Base-by-base conservation (phyloP, 2,329 filamentous ascomycete species). In the Dothidotthia symphoricarpi region DNA sequence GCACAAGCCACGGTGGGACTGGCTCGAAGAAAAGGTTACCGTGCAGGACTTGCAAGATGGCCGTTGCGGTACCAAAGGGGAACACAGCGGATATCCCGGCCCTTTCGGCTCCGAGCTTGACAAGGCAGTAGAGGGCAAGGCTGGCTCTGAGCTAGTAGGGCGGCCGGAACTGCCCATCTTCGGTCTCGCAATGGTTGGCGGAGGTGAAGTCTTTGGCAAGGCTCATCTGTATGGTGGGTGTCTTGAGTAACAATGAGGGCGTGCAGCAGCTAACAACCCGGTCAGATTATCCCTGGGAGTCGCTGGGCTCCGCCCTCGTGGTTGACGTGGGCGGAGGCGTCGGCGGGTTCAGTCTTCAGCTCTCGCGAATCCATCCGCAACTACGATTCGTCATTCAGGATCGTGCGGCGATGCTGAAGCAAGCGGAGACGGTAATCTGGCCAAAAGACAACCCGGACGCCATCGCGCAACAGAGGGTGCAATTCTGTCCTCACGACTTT, bases 331-430 rank as follows among this genome's bases (percentile, higher is more conserved):
- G n/a, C n/a, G n/a, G n/a, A n/a, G n/a, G n/a, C n/a, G n/a, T n/a
- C n/a, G n/a, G n/a, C n/a, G n/a, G n/a, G n/a, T n/a, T n/a, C n/a
- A n/a, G n/a, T n/a, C n/a, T n/a, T n/a, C n/a, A n/a, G n/a, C n/a
- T n/a, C n/a, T n/a, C n/a, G n/a, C n/a, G n/a, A n/a, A n/a, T n/a
- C n/a, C n/a, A n/a, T n/a, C n/a, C n/a, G n/a, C n/a, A n/a, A n/a
- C n/a, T n/a, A n/a, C n/a, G n/a, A n/a, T 60, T 69, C 24, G 49
- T 69, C 8, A 41, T 71, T 3, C 60, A 71, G 39, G 69, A 71
- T 41, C 60, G 66, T 0, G 42, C 45, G 0, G 43, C 50, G 1
- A 58, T 58, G 2, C 24, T 69, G 5, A 43, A 43, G 6, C 51
- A 57, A 41, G 57, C 39, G 12, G 24, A 56, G 31, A 30, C 39